These are phyloP conservation scores for Cryptococcus depauperatus DNA, from an alignment of 1,284 basidiomycete genomes.

Conservation along the genomic window DNA sequence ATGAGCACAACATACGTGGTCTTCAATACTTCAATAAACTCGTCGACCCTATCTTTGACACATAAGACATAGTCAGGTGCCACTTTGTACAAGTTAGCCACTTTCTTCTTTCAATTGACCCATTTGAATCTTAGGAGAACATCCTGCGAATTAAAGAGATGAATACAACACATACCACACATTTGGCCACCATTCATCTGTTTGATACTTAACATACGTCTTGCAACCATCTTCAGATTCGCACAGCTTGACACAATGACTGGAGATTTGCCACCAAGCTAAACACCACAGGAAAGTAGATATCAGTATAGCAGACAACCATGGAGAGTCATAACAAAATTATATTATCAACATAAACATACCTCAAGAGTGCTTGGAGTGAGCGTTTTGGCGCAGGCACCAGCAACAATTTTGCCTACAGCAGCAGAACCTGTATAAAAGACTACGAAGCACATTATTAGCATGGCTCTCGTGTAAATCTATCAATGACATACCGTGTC, in stretches of 20 bases:
- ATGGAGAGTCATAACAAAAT: not conserved
- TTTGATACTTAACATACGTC: constrained; percentile 66
- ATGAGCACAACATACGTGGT: constrained; percentile 45
- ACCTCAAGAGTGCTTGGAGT: constrained; percentile 69
- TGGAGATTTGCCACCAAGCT: constrained; percentile 75
- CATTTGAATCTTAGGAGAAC: too few species aligned
- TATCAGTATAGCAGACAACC: not conserved
- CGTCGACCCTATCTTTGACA: constrained; percentile 56
- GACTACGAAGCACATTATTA: constrained; percentile 50
- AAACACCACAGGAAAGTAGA: not conserved
- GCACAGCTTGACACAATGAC: constrained; percentile 64
- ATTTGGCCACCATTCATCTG: constrained; percentile 63
- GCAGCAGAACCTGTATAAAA: constrained; percentile 61
- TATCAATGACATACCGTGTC: constrained; percentile 70
- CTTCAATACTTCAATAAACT: constrained; percentile 56
- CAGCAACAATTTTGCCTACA: constrained; percentile 68
- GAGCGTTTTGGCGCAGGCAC: constrained; percentile 75
- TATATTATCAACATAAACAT: not conserved
- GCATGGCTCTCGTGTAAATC: not conserved
- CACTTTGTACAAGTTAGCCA: constrained; percentile 50
- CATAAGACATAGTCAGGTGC: constrained; percentile 68
- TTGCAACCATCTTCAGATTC: constrained; percentile 44
- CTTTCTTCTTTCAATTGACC: too few species aligned
- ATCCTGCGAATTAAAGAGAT: constrained; percentile 17
- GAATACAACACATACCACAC: constrained; percentile 25